Evolutionary conservation across 176 grass and related monocot species (phyloP).

Genomic region (Pontederia crassipes): DNA sequence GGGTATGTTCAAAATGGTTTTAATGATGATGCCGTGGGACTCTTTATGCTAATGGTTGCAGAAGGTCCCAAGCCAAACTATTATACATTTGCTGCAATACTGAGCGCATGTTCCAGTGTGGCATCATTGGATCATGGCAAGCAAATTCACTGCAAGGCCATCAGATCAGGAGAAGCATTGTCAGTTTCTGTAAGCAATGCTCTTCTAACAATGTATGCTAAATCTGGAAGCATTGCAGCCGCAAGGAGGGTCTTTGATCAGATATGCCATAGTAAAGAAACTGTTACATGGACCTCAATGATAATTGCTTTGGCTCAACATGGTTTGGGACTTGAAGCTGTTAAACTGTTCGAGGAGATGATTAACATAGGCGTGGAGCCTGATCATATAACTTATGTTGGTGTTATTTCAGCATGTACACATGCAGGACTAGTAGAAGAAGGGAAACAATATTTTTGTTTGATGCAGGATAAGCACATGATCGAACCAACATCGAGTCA

Average conservation of each 20-base stretch:
- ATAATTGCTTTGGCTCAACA: constrained; percentile 73
- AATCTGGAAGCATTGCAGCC: constrained; percentile 49
- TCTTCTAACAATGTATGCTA: constrained; percentile 60
- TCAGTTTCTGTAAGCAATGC: constrained; percentile 68
- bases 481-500: constrained; percentile 67
- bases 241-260: constrained; percentile 52
- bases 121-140: constrained; percentile 65
- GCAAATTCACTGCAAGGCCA: constrained; percentile 73
- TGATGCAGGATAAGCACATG: constrained; percentile 53
- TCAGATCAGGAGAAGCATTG: constrained; percentile 41
- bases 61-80: constrained; percentile 62
- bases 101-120: constrained; percentile 58
- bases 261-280: constrained; percentile 44
- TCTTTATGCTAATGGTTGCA: constrained; percentile 64
- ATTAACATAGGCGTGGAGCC: constrained; percentile 43
- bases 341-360: constrained; percentile 73
- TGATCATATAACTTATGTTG: constrained; percentile 62
- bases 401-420: constrained; percentile 62
- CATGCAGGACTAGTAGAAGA: constrained; percentile 58
- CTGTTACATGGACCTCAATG: constrained; percentile 84
- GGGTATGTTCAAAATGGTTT: constrained; percentile 79
- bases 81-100: constrained; percentile 67
- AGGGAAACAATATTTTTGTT: constrained; percentile 56
- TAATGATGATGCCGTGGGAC: constrained; percentile 53
- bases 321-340: constrained; percentile 56